These are phyloP conservation scores for Colletotrichum chlorophyti DNA, from an alignment of 2,329 filamentous ascomycete species.

Conservation along the genomic window DNA sequence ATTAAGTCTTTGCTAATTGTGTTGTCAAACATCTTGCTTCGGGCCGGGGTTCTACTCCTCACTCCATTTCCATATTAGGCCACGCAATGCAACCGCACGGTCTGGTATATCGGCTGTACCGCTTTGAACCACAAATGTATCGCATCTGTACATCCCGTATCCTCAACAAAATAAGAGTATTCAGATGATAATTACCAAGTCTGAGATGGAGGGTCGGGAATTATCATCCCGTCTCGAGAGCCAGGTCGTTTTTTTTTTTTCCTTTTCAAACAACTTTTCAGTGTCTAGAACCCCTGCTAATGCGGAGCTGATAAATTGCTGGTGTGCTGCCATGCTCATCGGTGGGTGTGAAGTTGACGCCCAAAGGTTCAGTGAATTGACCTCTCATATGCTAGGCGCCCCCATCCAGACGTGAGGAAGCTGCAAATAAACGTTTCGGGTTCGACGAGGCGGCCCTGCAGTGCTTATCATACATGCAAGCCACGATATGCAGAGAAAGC, in stretches of 20 bases:
- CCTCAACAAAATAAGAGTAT: neutral
- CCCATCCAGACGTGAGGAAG: neutral
- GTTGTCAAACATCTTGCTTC: neutral
- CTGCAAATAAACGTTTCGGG: conserved; percentile 14
- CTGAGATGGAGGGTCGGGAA: conserved; percentile 20
- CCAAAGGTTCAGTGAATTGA: neutral
- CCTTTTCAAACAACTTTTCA: neutral
- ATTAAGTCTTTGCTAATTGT: neutral
- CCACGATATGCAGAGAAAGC: neutral
- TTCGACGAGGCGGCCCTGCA: conserved; percentile 10
- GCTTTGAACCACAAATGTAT: neutral
- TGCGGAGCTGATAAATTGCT: conserved; percentile 9
- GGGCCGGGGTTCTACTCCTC: neutral
- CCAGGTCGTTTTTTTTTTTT: neutral
- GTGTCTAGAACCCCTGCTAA: neutral
- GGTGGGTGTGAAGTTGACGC: conserved; percentile 18
- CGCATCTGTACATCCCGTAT: neutral
- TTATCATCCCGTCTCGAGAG: neutral
- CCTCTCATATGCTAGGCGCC: neutral
- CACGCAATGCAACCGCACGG: neutral
- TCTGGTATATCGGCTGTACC: neutral
- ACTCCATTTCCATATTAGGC: neutral
- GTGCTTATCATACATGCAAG: neutral
- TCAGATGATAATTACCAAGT: neutral
- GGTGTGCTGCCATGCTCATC: neutral